These are phyloP conservation scores for Hypomyces perniciosus DNA, from an alignment of 2,329 filamentous ascomycete species.

Conservation along the genomic window DNA sequence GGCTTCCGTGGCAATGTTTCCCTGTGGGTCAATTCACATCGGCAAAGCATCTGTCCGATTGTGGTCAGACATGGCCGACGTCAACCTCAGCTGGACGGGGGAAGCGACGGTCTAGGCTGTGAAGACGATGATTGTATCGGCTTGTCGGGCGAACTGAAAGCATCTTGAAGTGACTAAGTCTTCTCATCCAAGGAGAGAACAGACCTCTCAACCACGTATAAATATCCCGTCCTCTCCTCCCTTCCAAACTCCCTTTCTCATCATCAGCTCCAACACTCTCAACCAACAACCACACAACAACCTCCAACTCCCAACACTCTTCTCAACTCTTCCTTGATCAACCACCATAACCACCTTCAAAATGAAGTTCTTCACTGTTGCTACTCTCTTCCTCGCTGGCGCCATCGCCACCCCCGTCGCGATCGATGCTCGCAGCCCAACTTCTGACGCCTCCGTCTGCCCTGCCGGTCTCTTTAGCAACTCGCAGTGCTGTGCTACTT, in stretches of 20 bases:
- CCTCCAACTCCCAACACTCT: background rate
- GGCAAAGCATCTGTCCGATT: too few species aligned
- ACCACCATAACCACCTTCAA: conserved; percentile 1
- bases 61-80: too few species aligned
- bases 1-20: too few species aligned
- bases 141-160: too few species aligned
- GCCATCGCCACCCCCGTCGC: conserved; percentile 10
- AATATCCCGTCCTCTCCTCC: background rate
- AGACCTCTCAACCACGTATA: background rate
- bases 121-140: too few species aligned
- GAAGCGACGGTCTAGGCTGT: too few species aligned
- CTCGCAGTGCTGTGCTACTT: conserved; percentile 13
- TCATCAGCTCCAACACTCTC: background rate
- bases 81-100: too few species aligned
- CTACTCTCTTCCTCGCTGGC: conserved; percentile 12
- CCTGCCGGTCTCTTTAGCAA: conserved; percentile 3
- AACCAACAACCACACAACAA: background rate
- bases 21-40: too few species aligned
- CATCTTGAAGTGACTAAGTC: too few species aligned
- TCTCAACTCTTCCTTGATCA: background rate
- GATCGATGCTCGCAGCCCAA: background rate
- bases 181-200: too few species aligned
- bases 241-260: background rate
- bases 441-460: background rate
- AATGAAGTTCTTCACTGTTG: conserved; percentile 17